Conservation (phyloP, 2,329 filamentous ascomycete genomes). For the Monosporascus sp. region DNA sequence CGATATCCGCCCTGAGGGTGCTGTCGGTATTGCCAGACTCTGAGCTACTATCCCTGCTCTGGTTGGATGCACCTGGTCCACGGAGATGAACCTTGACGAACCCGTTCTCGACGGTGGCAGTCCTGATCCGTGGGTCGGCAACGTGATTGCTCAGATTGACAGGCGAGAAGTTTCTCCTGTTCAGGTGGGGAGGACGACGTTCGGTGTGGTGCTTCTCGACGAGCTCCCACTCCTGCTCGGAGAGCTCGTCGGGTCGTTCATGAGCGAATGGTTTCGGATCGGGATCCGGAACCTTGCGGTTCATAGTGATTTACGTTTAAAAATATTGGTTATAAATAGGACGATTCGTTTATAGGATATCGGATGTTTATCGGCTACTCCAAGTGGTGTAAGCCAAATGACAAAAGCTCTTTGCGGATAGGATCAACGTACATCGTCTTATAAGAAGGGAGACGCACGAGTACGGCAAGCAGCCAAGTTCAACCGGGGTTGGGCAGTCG, state of each 20-base stretch:
- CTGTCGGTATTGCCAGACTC: slow-evolving; percentile 8
- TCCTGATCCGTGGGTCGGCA: slow-evolving; percentile 3
- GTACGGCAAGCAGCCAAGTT: too few relatives aligned
- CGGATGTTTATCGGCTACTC: too few relatives aligned
- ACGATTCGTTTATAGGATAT: too few relatives aligned
- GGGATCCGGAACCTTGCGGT: too few relatives aligned
- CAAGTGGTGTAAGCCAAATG: too few relatives aligned
- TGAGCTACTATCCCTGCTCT: slow-evolving; percentile 6
- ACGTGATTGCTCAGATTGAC: slow-evolving; percentile 4
- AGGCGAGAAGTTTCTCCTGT: slow-evolving; percentile 13
- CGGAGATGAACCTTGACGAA: background rate
- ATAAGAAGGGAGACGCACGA: too few relatives aligned
- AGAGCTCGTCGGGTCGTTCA: background rate
- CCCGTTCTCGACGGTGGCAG: background rate
- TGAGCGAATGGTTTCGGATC: too few relatives aligned
- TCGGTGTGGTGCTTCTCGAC: slow-evolving; percentile 4
- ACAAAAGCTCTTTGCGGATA: too few relatives aligned
- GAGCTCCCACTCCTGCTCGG: slow-evolving; percentile 2
- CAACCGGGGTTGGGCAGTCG: too few relatives aligned
- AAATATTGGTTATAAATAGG: too few relatives aligned
- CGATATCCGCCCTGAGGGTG: slow-evolving; percentile 5
- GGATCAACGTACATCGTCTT: too few relatives aligned
- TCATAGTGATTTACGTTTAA: too few relatives aligned
- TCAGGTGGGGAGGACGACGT: slow-evolving; percentile 14
- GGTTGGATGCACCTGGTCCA: background rate